These are phyloP conservation scores for Jamesozyma gamospora DNA, from an alignment of 805 yeast genomes.

Conservation along the genomic window DNA sequence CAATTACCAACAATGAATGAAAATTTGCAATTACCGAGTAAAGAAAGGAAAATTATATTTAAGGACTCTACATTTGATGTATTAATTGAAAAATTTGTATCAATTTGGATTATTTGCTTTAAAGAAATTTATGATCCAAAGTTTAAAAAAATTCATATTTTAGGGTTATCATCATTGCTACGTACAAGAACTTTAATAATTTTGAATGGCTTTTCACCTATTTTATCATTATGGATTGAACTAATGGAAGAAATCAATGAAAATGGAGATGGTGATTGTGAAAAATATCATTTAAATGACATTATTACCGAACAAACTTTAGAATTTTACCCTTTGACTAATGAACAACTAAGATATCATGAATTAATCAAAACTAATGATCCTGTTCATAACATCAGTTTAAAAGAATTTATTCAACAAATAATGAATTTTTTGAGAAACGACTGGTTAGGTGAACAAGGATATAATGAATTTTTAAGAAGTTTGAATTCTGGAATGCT, in stretches of 20 bases:
- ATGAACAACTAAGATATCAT: conserved; percentile 38
- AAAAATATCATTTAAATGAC: conserved; percentile 39
- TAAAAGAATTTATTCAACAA: conserved; percentile 37
- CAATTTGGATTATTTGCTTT: conserved; percentile 37
- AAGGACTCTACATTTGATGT: conserved; percentile 21
- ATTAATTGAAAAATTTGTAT: conserved; percentile 23
- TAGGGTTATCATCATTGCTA: conserved; percentile 50
- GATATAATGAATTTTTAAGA: conserved; percentile 17
- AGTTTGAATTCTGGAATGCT: conserved; percentile 15
- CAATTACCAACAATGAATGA: conserved; percentile 15
- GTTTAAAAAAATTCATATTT: conserved; percentile 54
- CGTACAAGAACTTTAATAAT: conserved; percentile 29
- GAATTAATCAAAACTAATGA: conserved; percentile 33
- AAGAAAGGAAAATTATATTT: conserved; percentile 16
- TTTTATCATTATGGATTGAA: conserved; percentile 37
- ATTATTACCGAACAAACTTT: conserved; percentile 27
- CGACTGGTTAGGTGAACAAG: conserved; percentile 16
- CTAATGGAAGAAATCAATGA: conserved; percentile 73
- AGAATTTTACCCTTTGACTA: conserved; percentile 22
- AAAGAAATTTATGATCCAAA: conserved; percentile 63
- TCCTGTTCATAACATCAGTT: conserved; percentile 44
- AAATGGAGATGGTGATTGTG: conserved; percentile 43
- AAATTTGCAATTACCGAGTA: conserved; percentile 14
- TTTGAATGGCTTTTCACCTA: conserved; percentile 25
- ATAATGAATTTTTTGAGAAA: conserved; percentile 19